Evolutionary conservation across 2,329 filamentous ascomycete species (phyloP), one percentile per base, ranked within the genome.

Genomic region (Coniochaeta hoffmannii): DNA sequence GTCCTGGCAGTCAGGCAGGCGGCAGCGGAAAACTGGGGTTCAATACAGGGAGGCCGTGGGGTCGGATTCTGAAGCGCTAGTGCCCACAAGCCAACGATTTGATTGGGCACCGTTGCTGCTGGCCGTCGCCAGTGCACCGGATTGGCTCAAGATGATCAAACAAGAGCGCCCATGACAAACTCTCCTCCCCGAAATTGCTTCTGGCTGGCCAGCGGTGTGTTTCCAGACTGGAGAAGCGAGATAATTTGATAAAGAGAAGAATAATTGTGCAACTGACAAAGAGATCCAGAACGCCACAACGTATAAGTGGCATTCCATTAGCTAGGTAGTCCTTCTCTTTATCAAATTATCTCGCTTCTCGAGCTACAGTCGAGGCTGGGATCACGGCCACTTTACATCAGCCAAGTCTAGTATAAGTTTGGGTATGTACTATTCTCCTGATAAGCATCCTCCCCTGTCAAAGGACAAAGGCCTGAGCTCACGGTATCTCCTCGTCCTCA

Each of bases 401-500:
- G n/a, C 4, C 26, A 46, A 30, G 36, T 24, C 17, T 24, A n/a
- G n/a, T n/a, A n/a, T n/a, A n/a, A n/a, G n/a, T n/a, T n/a, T n/a
- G n/a, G n/a, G n/a, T n/a, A n/a, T n/a, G n/a, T n/a, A n/a, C n/a
- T n/a, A n/a, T n/a, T n/a, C n/a, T n/a, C n/a, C n/a, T n/a, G n/a
- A n/a, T n/a, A n/a, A n/a, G n/a, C n/a, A n/a, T n/a, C n/a, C n/a
- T n/a, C n/a, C n/a, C n/a, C n/a, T n/a, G n/a, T n/a, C n/a, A n/a
- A 19, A 41, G 36, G 17, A 41, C 17, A 41, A 7, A 19, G 5
- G 11, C 19, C 6, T 10, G 15, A 4, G 11, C 17, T 46, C 41
- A 78, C 28, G 73, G 71, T 62, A 77, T 72, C 60, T 79, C 76
- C 60, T 79, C 76, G 10, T 76, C 75, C 26, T 77, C 74, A 35